These are phyloP conservation scores for Warburgia ugandensis DNA, from an alignment of 164 flowering plant species.

Conservation along the genomic window DNA sequence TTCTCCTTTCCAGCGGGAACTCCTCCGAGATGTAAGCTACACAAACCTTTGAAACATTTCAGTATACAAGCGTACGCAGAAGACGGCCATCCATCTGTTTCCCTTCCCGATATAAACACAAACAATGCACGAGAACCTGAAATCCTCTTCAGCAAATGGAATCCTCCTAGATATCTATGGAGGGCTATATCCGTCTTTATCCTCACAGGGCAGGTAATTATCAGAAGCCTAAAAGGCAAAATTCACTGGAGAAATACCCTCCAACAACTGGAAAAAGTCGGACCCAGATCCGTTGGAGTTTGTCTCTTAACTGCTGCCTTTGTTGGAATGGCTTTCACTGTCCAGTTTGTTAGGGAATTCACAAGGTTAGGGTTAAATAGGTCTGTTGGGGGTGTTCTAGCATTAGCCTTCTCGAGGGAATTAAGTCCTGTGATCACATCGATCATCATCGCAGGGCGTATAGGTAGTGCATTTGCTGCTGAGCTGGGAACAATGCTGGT, in stretches of 20 bases:
- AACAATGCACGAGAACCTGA: too few species aligned
- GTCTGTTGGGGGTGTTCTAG: slow-evolving; percentile 80
- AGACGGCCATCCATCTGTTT: too few species aligned
- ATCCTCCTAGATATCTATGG: slow-evolving; percentile 79
- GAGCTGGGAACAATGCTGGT: slow-evolving; percentile 98
- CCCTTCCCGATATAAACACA: too few species aligned
- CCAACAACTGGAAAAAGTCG: slow-evolving; percentile 82
- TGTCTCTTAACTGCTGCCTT: slow-evolving; percentile 80
- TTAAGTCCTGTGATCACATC: slow-evolving; percentile 88
- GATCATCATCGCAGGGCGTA: slow-evolving; percentile 80
- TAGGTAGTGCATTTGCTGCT: slow-evolving; percentile 92
- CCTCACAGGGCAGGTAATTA: slow-evolving; percentile 75
- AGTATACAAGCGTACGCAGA: too few species aligned
- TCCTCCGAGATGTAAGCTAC: too few species aligned
- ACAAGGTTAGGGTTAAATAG: slow-evolving; percentile 74
- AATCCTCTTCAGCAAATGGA: slow-evolving; percentile 43
- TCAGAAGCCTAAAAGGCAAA: slow-evolving; percentile 52
- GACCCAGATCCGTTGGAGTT: slow-evolving; percentile 86
- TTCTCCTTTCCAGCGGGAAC: too few species aligned
- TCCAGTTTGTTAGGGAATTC: slow-evolving; percentile 88
- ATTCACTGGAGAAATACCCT: slow-evolving; percentile 80
- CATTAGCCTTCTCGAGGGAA: slow-evolving; percentile 84
- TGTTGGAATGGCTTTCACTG: slow-evolving; percentile 93
- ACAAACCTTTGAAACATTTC: too few species aligned
- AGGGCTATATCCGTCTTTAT: slow-evolving; percentile 66